phyloP scores from a whole-genome alignment of 352 stramenopile genomes.

The Nothophytophthora sp. region DNA sequence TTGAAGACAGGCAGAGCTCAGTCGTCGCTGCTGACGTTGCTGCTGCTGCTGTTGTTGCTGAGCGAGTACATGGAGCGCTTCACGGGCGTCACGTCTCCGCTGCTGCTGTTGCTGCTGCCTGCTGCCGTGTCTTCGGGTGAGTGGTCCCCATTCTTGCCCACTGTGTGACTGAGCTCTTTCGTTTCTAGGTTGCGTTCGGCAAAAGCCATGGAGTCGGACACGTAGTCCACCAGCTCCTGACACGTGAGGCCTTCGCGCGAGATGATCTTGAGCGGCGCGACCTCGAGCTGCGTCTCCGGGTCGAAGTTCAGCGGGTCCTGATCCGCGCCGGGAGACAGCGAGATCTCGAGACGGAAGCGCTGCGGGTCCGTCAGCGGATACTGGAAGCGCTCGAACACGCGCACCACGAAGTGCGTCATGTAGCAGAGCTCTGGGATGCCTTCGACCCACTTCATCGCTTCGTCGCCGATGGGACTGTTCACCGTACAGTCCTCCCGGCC shows the following conservation, averaged over 20 bases:
- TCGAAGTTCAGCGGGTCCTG: constrained; percentile 70
- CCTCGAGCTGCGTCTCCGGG: constrained; percentile 58
- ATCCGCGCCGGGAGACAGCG: constrained; percentile 78
- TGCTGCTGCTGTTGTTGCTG: constrained; percentile 65
- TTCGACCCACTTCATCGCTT: constrained; percentile 85
- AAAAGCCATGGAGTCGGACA: constrained; percentile 74
- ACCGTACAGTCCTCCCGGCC: constrained; percentile 61
- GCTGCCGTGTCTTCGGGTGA: constrained; percentile 23
- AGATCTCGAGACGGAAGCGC: constrained; percentile 85
- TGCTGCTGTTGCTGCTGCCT: constrained; percentile 26
- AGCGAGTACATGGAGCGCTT: constrained; percentile 60
- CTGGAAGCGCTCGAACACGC: constrained; percentile 96
- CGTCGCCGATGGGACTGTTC: constrained; percentile 58
- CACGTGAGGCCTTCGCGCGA: constrained; percentile 80
- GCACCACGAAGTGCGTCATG: constrained; percentile 99
- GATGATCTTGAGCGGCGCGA: constrained; percentile 83
- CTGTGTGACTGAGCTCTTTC: constrained; percentile 28
- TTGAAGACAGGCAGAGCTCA: too few species aligned
- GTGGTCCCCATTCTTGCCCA: constrained; percentile 27
- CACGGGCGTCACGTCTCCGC: constrained; percentile 32
- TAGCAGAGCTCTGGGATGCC: constrained; percentile 98
- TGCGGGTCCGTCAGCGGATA: constrained; percentile 64
- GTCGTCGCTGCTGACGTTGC: constrained; percentile 41
- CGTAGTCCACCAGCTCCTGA: constrained; percentile 86
- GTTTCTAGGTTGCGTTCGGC: constrained; percentile 68